Conservation (phyloP, 768 basidiomycete genomes). For the Kwoniella europaea region DNA sequence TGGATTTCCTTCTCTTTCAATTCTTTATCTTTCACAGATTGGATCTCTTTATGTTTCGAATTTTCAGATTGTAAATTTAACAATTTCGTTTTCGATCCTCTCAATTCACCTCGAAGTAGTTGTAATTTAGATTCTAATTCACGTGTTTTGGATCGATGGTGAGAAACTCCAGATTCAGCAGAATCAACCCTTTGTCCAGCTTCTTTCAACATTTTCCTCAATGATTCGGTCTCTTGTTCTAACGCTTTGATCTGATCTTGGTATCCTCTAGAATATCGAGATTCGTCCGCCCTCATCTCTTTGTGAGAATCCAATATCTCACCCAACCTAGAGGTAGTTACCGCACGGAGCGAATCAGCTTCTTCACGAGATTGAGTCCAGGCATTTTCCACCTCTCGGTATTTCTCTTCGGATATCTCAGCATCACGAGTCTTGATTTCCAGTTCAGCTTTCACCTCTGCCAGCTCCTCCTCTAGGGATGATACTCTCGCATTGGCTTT, state of each 20-base stretch:
- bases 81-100: slow-evolving; percentile 63
- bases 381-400: slow-evolving; percentile 82
- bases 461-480: slow-evolving; percentile 75
- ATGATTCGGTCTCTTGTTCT: slow-evolving; percentile 74
- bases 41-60: slow-evolving; percentile 71
- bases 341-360: slow-evolving; percentile 82
- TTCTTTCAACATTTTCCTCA: slow-evolving; percentile 81
- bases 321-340: slow-evolving; percentile 84
- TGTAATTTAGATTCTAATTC: slow-evolving; percentile 71
- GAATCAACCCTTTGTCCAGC: slow-evolving; percentile 73
- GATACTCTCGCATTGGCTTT: slow-evolving; percentile 72
- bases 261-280: slow-evolving; percentile 73
- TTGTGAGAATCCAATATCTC: slow-evolving; percentile 86
- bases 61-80: slow-evolving; percentile 73
- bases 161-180: slow-evolving; percentile 67
- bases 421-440: slow-evolving; percentile 76
- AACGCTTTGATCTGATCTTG: slow-evolving; percentile 80
- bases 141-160: slow-evolving; percentile 70
- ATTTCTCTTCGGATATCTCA: slow-evolving; percentile 68
- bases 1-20: slow-evolving; percentile 70
- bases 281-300: slow-evolving; percentile 82
- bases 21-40: slow-evolving; percentile 67
- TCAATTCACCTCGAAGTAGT: slow-evolving; percentile 74
- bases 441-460: slow-evolving; percentile 78
- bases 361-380: slow-evolving; percentile 93